These are phyloP conservation scores for Debaryomyces prosopidis DNA, from an alignment of 805 yeast species.

Conservation along the genomic window DNA sequence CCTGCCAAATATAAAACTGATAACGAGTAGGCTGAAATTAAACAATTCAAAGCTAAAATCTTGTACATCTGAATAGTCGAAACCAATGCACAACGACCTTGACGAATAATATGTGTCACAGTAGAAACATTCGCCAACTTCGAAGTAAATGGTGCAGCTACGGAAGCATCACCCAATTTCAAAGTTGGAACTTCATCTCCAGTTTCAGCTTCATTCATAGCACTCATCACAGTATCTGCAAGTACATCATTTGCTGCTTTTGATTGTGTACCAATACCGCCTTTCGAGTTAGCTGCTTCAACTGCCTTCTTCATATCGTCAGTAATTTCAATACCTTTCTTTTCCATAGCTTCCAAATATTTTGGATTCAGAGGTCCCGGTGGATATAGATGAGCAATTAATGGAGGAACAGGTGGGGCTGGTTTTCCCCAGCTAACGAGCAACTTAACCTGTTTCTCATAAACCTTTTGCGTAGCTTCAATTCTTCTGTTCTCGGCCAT, in stretches of 20 bases:
- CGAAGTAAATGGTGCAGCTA: slow-evolving; percentile 98
- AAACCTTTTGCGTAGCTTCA: slow-evolving; percentile 63
- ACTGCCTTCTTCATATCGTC: slow-evolving; percentile 69
- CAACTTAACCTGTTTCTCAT: slow-evolving; percentile 80
- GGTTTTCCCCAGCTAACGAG: slow-evolving; percentile 82
- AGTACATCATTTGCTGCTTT: slow-evolving; percentile 34
- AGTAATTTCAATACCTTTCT: slow-evolving; percentile 77
- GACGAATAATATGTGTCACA: slow-evolving; percentile 90
- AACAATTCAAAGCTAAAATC: slow-evolving; percentile 93
- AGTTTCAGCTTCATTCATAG: slow-evolving; percentile 52
- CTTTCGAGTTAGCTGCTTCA: slow-evolving; percentile 47
- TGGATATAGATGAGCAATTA: slow-evolving; percentile 94
- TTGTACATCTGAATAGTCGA: slow-evolving; percentile 99
- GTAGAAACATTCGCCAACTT: slow-evolving; percentile 89
- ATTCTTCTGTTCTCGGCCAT: slow-evolving; percentile 76
- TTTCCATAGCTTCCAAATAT: slow-evolving; percentile 81
- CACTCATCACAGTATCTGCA: slow-evolving; percentile 66
- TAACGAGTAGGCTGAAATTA: slow-evolving; percentile 93
- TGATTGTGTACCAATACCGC: slow-evolving; percentile 33
- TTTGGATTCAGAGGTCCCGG: slow-evolving; percentile 93
- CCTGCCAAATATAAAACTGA: slow-evolving; percentile 95
- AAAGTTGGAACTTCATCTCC: slow-evolving; percentile 91
- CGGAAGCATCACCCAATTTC: slow-evolving; percentile 97
- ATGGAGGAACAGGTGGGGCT: slow-evolving; percentile 76
- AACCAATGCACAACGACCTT: slow-evolving; percentile 96